Percentiles rank a stretch among this genome's conserved stretches.
These are phyloP conservation scores for Candida tibetensis DNA, from an alignment of 805 yeast species.

Conservation along the genomic window DNA sequence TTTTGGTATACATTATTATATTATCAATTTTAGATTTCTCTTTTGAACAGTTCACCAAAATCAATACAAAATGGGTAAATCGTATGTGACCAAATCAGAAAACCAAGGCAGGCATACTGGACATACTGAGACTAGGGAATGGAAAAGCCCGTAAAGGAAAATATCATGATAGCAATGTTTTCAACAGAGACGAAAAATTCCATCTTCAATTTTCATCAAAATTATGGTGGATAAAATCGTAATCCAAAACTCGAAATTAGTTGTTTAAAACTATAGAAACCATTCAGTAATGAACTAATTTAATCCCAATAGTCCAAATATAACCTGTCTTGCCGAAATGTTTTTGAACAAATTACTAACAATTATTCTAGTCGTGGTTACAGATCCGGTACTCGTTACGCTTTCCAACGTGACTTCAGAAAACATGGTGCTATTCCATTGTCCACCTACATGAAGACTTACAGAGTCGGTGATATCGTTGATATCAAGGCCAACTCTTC, in stretches of 20 bases:
- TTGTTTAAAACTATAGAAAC: too few relatives aligned
- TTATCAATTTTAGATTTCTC: conserved; percentile 1
- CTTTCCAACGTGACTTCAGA: conserved; percentile 99
- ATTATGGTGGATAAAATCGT: too few relatives aligned
- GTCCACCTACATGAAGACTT: conserved; percentile 95
- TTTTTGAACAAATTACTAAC: conserved; percentile 9
- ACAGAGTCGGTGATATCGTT: conserved; percentile 99
- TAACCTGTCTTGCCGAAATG: too few relatives aligned
- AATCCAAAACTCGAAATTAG: too few relatives aligned
- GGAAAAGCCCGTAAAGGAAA: too few relatives aligned
- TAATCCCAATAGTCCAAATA: too few relatives aligned
- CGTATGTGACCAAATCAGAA: conserved; percentile 26
- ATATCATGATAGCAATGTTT: too few relatives aligned
- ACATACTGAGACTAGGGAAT: too few relatives aligned
- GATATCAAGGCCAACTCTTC: conserved; percentile 99
- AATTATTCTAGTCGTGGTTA: conserved; percentile 71
- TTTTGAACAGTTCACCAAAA: conserved; percentile 14
- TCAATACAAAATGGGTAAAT: conserved; percentile 35
- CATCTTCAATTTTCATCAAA: too few relatives aligned
- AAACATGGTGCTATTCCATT: conserved; percentile 91
- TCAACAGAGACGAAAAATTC: too few relatives aligned
- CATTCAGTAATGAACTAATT: too few relatives aligned
- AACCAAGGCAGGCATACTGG: not conserved
- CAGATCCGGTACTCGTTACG: conserved; percentile 99
- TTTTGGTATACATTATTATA: not conserved